Conservation (phyloP, 768 basidiomycete species). For the Heimioporus sp. region DNA sequence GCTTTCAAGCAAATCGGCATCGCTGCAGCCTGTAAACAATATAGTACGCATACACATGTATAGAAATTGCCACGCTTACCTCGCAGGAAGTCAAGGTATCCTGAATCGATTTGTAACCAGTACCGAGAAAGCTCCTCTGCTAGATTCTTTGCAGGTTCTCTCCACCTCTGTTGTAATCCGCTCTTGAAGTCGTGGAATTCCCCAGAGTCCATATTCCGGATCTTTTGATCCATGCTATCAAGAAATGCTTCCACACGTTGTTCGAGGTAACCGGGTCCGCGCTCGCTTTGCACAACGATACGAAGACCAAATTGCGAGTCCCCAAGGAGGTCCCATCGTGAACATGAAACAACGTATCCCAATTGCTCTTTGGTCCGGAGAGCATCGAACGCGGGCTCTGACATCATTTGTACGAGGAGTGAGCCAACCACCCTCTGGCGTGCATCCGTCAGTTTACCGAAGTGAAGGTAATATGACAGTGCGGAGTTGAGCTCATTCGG, state of each 20-base stretch:
- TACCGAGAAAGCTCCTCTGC: constrained; percentile 73
- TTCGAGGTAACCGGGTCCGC: constrained; percentile 76
- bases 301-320: constrained; percentile 72
- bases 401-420: constrained; percentile 78
- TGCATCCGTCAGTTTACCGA: constrained; percentile 67
- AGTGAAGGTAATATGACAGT: constrained; percentile 80
- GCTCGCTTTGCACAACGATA: constrained; percentile 88
- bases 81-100: constrained; percentile 84
- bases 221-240: constrained; percentile 60
- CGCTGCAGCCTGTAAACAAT: constrained; percentile 55
- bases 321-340: constrained; percentile 56
- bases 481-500: constrained; percentile 84
- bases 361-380: constrained; percentile 94
- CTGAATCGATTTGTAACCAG: constrained; percentile 68
- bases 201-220: constrained; percentile 66
- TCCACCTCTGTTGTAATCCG: constrained; percentile 76
- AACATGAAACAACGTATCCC: constrained; percentile 83
- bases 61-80: constrained; percentile 49
- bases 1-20: constrained; percentile 60
- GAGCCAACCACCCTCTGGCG: constrained; percentile 62
- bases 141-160: constrained; percentile 87
- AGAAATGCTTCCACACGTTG: constrained; percentile 87
- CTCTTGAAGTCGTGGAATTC: constrained; percentile 79
- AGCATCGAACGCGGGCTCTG: constrained; percentile 89
- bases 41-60: not conserved